Percentiles rank a stretch among this genome's conserved stretches.
Evolutionary conservation across 192 early-diverging fungal genomes (phyloP).

Genomic region (Coemansia guatemalensis): DNA sequence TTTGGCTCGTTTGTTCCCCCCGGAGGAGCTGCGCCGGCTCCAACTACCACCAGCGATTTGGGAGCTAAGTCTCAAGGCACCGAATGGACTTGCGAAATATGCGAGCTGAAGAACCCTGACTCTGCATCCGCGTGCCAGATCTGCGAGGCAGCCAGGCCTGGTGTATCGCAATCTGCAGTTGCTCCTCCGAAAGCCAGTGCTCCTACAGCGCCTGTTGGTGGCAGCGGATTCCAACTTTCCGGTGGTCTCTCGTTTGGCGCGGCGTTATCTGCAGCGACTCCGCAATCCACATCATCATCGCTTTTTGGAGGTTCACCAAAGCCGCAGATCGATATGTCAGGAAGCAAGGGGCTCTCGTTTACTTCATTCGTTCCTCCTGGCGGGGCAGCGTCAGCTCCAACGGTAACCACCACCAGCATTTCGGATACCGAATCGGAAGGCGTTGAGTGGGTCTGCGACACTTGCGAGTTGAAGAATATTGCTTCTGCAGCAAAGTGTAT

Average conservation of each 20-base stretch:
- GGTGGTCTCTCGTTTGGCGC: conserved; percentile 7
- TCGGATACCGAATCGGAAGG: background rate
- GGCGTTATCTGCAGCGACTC: background rate
- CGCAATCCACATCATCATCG: background rate
- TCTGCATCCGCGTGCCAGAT: conserved; percentile 14
- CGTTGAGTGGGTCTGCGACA: conserved; percentile 30
- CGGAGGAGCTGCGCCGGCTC: conserved; percentile 1
- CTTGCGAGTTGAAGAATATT: conserved; percentile 29
- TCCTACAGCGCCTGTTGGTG: background rate
- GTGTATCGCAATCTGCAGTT: background rate
- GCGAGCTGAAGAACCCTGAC: conserved; percentile 24
- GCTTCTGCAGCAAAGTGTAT: conserved; percentile 11
- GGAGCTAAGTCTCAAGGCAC: background rate
- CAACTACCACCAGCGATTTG: background rate
- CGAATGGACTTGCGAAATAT: conserved; percentile 41
- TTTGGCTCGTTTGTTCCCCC: conserved; percentile 30
- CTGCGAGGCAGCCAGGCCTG: conserved; percentile 36
- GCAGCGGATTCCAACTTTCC: conserved; percentile 8
- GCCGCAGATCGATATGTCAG: background rate
- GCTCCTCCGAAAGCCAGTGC: background rate
- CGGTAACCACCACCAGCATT: background rate
- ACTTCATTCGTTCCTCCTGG: background rate
- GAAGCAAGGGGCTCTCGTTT: conserved; percentile 9
- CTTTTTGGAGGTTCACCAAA: background rate
- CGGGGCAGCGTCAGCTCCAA: background rate